A percentile compares a stretch with the other conserved stretches of the same genome.
Evolutionary conservation across 495 filamentous ascomycete species (phyloP).

Genomic region (Evernia prunastri): DNA sequence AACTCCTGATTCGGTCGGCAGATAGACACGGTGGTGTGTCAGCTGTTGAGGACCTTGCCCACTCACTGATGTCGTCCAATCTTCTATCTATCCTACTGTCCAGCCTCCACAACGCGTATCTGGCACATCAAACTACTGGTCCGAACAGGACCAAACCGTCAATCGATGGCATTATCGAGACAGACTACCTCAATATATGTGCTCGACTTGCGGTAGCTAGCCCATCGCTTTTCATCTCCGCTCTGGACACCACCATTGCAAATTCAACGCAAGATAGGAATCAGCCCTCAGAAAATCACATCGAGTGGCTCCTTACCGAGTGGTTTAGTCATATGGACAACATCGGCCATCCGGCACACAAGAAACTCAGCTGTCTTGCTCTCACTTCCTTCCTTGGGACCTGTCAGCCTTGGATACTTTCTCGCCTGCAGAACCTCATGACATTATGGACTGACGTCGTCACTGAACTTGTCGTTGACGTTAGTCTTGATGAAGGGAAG

Average conservation of each 20-base stretch:
- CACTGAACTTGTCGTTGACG: constrained; percentile 54
- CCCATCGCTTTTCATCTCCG: constrained; percentile 56
- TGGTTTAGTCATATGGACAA: constrained; percentile 87
- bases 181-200: constrained; percentile 78
- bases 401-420: constrained; percentile 50
- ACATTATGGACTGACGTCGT: constrained; percentile 66
- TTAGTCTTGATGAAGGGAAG: constrained; percentile 41
- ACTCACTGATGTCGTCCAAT: constrained; percentile 60
- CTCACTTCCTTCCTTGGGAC: constrained; percentile 63
- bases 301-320: constrained; percentile 69
- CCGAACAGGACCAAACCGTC: constrained; percentile 57
- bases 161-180: constrained; percentile 63
- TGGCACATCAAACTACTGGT: constrained; percentile 68
- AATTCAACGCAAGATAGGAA: too few species aligned
- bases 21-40: constrained; percentile 61
- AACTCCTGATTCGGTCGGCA: constrained; percentile 64
- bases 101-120: constrained; percentile 62
- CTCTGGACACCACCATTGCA: constrained; percentile 44
- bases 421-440: constrained; percentile 57
- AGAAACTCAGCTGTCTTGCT: constrained; percentile 77
- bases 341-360: constrained; percentile 63
- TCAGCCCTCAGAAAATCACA: too few species aligned
- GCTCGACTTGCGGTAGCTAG: constrained; percentile 68
- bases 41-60: constrained; percentile 56
- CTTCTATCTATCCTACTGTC: constrained; percentile 62